Base-by-base conservation (phyloP, 257 asterid genomes). In the Plantago major region DNA sequence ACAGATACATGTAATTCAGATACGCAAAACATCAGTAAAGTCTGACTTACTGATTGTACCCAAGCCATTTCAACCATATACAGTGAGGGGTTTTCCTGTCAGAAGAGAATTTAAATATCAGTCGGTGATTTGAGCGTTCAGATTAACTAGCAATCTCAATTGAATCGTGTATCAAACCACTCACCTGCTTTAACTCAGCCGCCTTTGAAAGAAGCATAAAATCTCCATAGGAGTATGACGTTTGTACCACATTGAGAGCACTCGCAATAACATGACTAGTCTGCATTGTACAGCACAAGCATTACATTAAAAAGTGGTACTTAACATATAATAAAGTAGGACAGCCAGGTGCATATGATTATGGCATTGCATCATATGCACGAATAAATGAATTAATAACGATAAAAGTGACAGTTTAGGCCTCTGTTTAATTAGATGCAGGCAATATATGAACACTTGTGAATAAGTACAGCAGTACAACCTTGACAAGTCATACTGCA, bases 1-100 rank as follows among this genome's bases (percentile, higher is more conserved):
- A 33, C 40, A 33, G 3, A 30, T 42, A 51, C 33, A 58, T 4
- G 12, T 15, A 58, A 42, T 54, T 46, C 44, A 44, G 42, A 57
- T 58, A 45, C 33, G 46, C 48, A 73, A 52, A 45, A 63, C 67
- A 42, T 45, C 8, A 65, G 19, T 7, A n/a, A 62, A 52, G 56
- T 57, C 37, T 14, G 66, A 83, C 99, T 87, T 78, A 90, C 99
- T 17, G 86, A 72, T 67, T 76, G 85, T 42, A 85, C 74, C 84
- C 80, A 69, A 59, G 83, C 95, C 95, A 89, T 88, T 75, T 90
- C 96, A 44, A 81, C 97, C 92, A 84, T 78, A 73, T 76, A 93
- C 4, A 81, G 74, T 3, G 94, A 84, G 9, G 97, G 94, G 17
- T 85, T 87, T 68, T 89, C 95, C 99, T 93, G 91, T 58, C 64